A percentile compares a stretch with the other conserved stretches of the same genome.
These are phyloP conservation scores for Termitomyces sp. DNA, from an alignment of 768 basidiomycete species.

Conservation along the genomic window DNA sequence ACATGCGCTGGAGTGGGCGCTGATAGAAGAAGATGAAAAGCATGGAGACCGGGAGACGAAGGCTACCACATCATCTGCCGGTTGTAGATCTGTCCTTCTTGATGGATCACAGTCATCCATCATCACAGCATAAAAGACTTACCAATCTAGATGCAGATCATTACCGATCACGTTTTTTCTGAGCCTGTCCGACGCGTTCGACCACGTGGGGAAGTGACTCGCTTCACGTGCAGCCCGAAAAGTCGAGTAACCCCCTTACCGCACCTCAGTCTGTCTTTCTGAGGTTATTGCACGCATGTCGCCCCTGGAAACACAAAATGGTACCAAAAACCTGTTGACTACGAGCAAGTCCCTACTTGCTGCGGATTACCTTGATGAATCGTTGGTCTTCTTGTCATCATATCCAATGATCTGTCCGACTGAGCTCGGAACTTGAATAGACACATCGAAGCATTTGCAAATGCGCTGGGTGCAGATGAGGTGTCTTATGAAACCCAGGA, in stretches of 20 bases:
- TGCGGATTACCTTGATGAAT: constrained; percentile 63
- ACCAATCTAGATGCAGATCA: no score
- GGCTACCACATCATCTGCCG: background rate
- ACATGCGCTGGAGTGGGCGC: background rate
- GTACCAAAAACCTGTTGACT: background rate
- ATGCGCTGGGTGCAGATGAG: constrained; percentile 66
- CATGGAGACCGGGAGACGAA: background rate
- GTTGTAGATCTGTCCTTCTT: background rate
- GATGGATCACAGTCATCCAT: no score
- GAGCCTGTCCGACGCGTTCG: background rate
- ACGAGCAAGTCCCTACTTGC: constrained; percentile 31
- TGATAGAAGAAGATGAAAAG: background rate
- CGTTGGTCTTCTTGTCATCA: constrained; percentile 38
- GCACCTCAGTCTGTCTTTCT: background rate
- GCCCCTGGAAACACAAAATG: background rate
- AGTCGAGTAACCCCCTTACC: background rate
- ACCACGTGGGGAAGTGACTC: background rate
- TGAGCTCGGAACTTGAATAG: constrained; percentile 18
- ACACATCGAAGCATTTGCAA: constrained; percentile 68
- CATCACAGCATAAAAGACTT: no score
- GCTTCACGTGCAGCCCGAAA: background rate
- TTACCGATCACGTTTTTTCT: no score
- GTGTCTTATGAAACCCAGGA: constrained; percentile 28
- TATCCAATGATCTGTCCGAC: background rate
- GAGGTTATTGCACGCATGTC: background rate